phyloP scores from a whole-genome alignment of 1,284 basidiomycete species.

The Melampsora americana region DNA sequence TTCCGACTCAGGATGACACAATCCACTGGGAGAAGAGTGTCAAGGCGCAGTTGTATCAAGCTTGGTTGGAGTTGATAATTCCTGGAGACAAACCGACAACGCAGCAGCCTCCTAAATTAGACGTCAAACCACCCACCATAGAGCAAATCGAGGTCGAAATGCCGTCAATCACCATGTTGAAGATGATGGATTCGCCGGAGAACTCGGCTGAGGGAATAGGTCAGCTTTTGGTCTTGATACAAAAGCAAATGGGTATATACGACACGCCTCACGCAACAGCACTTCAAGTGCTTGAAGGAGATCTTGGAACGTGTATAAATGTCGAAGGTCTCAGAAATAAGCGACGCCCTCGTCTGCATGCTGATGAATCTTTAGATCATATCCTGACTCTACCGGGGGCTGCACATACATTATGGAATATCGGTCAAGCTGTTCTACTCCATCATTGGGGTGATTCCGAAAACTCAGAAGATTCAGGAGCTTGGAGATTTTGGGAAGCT shows the following conservation, averaged over 20 bases:
- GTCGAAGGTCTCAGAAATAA: too few relatives aligned
- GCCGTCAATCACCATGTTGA: slow-evolving; percentile 5
- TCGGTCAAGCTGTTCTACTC: background rate
- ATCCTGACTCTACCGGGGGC: too few relatives aligned
- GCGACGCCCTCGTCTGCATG: too few relatives aligned
- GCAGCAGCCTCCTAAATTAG: background rate
- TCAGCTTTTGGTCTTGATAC: background rate
- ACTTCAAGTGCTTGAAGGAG: too few relatives aligned
- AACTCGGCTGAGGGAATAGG: slow-evolving; percentile 15
- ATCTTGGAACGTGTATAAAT: too few relatives aligned
- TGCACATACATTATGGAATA: too few relatives aligned
- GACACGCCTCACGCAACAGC: too few relatives aligned
- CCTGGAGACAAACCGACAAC: too few relatives aligned
- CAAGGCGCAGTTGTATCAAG: background rate
- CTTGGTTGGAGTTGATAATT: background rate
- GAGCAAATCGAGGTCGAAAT: background rate
- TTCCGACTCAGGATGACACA: background rate
- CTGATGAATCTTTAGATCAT: too few relatives aligned
- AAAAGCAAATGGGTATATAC: background rate
- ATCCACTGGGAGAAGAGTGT: background rate
- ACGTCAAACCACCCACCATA: background rate
- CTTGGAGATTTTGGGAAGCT: background rate
- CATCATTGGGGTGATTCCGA: background rate
- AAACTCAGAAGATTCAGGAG: background rate
- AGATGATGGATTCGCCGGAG: slow-evolving; percentile 14